Evolutionary conservation across 495 filamentous ascomycete species (phyloP).

Genomic region (Talaromyces ruber): DNA sequence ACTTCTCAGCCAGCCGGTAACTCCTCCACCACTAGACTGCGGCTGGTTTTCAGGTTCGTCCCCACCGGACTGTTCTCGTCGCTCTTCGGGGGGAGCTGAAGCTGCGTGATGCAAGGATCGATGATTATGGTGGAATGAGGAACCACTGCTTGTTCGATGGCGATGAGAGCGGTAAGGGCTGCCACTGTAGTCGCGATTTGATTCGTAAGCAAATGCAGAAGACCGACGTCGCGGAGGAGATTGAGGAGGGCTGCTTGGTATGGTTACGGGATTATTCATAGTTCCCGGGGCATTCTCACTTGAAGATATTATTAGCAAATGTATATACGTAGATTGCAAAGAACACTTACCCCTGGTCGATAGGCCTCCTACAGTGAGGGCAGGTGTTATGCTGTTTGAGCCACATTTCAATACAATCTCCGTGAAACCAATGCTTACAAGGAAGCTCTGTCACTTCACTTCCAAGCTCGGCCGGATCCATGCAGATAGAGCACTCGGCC

Average conservation of each 20-base stretch:
- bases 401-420: slow-evolving; percentile 69
- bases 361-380: slow-evolving; percentile 75
- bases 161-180: neutral
- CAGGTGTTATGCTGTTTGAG: slow-evolving; percentile 83
- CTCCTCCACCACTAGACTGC: slow-evolving; percentile 16
- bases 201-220: neutral
- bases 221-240: slow-evolving; percentile 4
- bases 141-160: neutral
- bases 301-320: slow-evolving; percentile 4
- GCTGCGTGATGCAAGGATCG: neutral
- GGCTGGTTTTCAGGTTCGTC: slow-evolving; percentile 8
- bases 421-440: slow-evolving; percentile 90
- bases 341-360: slow-evolving; percentile 36
- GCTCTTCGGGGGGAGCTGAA: slow-evolving; percentile 5
- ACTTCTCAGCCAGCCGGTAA: slow-evolving; percentile 30
- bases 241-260: slow-evolving; percentile 19
- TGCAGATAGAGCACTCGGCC: slow-evolving; percentile 88
- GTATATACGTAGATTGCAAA: slow-evolving; percentile 6
- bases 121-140: neutral
- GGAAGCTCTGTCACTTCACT: slow-evolving; percentile 73
- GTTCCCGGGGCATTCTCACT: slow-evolving; percentile 17
- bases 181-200: neutral
- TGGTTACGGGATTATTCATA: slow-evolving; percentile 21
- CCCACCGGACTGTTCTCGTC: slow-evolving; percentile 14
- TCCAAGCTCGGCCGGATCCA: slow-evolving; percentile 70